phyloP scores from a whole-genome alignment of 2,329 filamentous ascomycete genomes.

The Hypoxylon sp. region DNA sequence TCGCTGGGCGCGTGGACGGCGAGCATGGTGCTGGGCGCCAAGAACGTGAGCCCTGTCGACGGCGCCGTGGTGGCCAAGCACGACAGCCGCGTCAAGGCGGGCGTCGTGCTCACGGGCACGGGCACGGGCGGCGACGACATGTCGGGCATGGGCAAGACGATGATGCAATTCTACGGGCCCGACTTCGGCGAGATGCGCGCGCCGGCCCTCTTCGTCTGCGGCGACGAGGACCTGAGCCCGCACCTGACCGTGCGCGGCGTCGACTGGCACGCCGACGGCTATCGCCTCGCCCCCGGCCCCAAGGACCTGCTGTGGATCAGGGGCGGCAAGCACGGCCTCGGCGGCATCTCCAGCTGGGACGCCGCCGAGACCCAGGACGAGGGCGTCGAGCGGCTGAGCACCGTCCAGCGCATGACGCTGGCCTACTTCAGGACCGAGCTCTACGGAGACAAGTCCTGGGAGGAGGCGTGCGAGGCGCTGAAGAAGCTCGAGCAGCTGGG shows the following conservation, averaged over 20 bases:
- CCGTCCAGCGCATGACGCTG: constrained; percentile 49
- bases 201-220: constrained; percentile 49
- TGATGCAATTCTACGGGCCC: constrained; percentile 46
- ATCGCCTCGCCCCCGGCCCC: constrained; percentile 43
- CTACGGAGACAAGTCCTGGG: constrained; percentile 47
- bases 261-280: constrained; percentile 52
- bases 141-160: constrained; percentile 39
- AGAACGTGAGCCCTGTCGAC: constrained; percentile 46
- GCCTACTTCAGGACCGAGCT: constrained; percentile 50
- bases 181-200: constrained; percentile 48
- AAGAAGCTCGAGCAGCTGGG: constrained; percentile 39
- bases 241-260: constrained; percentile 47
- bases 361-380: constrained; percentile 47
- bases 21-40: constrained; percentile 47
- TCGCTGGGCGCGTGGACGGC: constrained; percentile 50
- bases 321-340: constrained; percentile 48
- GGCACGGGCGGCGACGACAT: constrained; percentile 46
- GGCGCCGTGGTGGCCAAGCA: constrained; percentile 23
- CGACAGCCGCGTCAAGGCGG: constrained; percentile 50
- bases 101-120: constrained; percentile 46
- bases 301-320: constrained; percentile 49
- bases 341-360: constrained; percentile 51
- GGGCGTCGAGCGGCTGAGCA: constrained; percentile 45
- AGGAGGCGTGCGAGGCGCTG: constrained; percentile 42
- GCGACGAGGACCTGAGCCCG: constrained; percentile 49